phyloP scores from a whole-genome alignment of 2,329 filamentous ascomycete genomes.

The Torrubiellomyces zombiae region DNA sequence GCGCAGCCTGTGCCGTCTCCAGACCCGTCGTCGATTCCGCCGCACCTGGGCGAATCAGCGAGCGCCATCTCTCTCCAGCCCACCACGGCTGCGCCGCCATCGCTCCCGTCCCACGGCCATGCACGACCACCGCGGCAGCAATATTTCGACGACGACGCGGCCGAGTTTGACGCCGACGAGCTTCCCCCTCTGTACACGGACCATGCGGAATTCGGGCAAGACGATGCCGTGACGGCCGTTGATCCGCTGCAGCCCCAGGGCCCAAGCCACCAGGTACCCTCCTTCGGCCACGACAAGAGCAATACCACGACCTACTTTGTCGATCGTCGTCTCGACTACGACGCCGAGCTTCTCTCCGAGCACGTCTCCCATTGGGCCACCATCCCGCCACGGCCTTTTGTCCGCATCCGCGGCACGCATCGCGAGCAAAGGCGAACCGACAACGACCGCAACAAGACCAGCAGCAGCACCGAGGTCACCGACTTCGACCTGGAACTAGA shows the following conservation, averaged over 20 bases:
- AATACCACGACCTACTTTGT: constrained; percentile 23
- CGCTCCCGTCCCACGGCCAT: constrained; percentile 9
- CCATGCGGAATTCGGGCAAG: constrained; percentile 11
- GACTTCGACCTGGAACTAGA: constrained; percentile 46
- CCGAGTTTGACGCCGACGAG: constrained; percentile 20
- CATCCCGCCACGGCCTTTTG: constrained; percentile 34
- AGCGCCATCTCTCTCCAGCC: constrained; percentile 12
- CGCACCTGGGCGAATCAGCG: constrained; percentile 10
- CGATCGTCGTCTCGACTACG: constrained; percentile 25
- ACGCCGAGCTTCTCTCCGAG: constrained; percentile 24
- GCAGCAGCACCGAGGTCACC: constrained; percentile 31
- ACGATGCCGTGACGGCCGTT: constrained; percentile 4
- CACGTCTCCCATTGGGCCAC: constrained; percentile 26
- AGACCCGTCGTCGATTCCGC: constrained; percentile 5
- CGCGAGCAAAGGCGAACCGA: constrained; percentile 16
- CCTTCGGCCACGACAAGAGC: constrained; percentile 14
- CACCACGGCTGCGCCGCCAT: constrained; percentile 1
- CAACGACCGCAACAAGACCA: constrained; percentile 14
- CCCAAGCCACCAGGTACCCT: constrained; percentile 8
- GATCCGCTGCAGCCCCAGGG: constrained; percentile 11
- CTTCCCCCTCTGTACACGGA: constrained; percentile 29
- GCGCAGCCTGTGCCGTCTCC: constrained; percentile 4
- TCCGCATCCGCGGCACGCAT: constrained; percentile 38
- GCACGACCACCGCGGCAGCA: too few species aligned
- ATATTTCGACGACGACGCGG: constrained; percentile 20